Evolutionary conservation across 768 basidiomycete genomes (phyloP), one percentile per base, ranked within the genome.

Genomic region (Phylloporus scabripes): DNA sequence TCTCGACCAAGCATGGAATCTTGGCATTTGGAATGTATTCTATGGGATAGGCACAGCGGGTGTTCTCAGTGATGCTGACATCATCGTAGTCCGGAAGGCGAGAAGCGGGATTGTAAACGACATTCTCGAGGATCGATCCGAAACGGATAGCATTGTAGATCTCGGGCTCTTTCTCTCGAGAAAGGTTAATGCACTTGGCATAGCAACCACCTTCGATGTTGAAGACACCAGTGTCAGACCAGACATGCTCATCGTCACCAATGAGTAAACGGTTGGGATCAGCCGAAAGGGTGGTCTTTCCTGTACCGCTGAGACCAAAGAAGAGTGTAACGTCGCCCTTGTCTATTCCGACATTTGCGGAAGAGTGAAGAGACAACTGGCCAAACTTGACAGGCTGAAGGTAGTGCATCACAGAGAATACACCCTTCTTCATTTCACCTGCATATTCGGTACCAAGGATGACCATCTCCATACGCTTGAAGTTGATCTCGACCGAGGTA

Each of bases 381-480:
- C 92, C 92, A 64, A 96, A 98, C 68, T 96, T 98, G 76, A 98
- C 86, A 6, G 96, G 96, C 76, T 95, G 92, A 52, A 99, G 80
- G 70, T 98, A 99, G 73, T 99, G 95, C 95, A 99, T 99, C 60
- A 99, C 93, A 38, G 88, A 92, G 77, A 99, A 99, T 68, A 99
- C 91, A 64, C 96, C 96, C 82, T 99, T 99, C 77, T 99, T 99
- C 96, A 99, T 99, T 76, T 99, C 93, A 44, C 93, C 93, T 26
- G 93, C 93, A 64, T 97, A 97, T 67, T 97, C 93, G 23, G 92
- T 95, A 48, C 90, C 95, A 60, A 99, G 90, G 64, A 99, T 98
- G 62, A 99, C 95, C 96, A 99, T 99, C 72, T 99, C 96, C 92
- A 93, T 96, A 34, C 96, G 90, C 78, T 96, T 96, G 74, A 99